Base-by-base conservation (phyloP, 768 basidiomycete genomes). In the Boletus rubropictus region DNA sequence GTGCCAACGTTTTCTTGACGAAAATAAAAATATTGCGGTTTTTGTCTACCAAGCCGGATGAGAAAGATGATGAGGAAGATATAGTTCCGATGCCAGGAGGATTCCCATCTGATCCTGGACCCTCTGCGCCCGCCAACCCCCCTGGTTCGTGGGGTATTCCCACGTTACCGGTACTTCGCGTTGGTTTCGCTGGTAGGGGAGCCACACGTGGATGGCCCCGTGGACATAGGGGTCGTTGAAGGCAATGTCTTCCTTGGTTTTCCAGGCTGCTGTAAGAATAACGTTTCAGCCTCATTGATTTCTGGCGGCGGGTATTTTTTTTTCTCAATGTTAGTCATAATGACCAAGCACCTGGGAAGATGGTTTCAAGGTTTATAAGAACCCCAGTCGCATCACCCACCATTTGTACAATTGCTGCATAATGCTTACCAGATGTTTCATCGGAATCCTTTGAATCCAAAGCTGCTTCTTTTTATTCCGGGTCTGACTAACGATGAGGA, bases 121-220 rank as follows among this genome's bases (percentile, higher is more conserved):
- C 44, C 39, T 54, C 61, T 28, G 18, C 50, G 43, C 12, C 57
- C 18, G 7, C 41, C 18, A 52, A 53, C 20, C 41, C 40, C 7
- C 54, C 50, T 20, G 49, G 33, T 31, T 58, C 53, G 29, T 49
- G 48, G 49, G 51, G 62, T 32, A 17, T 54, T 39, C 51, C 56
- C 15, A 42, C 49, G 38, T 17, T 46, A 17, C 46, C 52, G 3
- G 54, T 69, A 22, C 76, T 82, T 58, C 72, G 84, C 29, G 60
- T 84, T 49, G 83, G 83, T 5, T 78, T 74, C 56, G 76, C 83
- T 36, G 82, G 81, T 20, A 67, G 81, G 46, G 78, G 80, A 42
- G 49, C 62, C 33, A 43, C 48, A n/a, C 57, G 51, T 41, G 64
- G 69, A 25, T 50, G 58, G 42, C 53, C 46, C 18, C 40, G 28